A percentile compares a stretch with the other conserved stretches of the same genome.
phyloP scores from a whole-genome alignment of 768 basidiomycete genomes.

The Holtermannia corniformis region DNA sequence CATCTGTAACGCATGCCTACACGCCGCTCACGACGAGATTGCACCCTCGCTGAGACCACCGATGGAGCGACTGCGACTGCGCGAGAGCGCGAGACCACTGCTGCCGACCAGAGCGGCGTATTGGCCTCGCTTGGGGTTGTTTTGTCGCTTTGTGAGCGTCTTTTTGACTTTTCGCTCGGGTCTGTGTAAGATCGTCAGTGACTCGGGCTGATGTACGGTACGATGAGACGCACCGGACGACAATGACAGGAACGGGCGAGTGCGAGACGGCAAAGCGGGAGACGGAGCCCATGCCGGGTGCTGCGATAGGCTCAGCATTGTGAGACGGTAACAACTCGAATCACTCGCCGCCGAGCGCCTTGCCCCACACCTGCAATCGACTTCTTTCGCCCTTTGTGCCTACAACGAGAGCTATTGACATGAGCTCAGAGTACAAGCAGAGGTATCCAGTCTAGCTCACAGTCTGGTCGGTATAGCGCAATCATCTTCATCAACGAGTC shows the following conservation, averaged over 20 bases:
- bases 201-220: not conserved
- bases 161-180: conserved; percentile 81
- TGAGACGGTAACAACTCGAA: not conserved
- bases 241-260: conserved; percentile 91
- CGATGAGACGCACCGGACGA: conserved; percentile 52
- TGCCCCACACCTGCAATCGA: conserved; percentile 51
- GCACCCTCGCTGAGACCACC: not conserved
- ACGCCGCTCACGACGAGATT: not conserved
- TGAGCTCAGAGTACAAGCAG: not conserved
- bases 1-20: too few species aligned
- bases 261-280: conserved; percentile 67
- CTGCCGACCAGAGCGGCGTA: conserved; percentile 40
- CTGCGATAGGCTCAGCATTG: too few species aligned
- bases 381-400: conserved; percentile 69
- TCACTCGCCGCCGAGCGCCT: conserved; percentile 44
- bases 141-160: conserved; percentile 70
- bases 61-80: conserved; percentile 22
- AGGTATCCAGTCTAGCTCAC: conserved; percentile 10
- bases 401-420: conserved; percentile 58
- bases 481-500: conserved; percentile 85
- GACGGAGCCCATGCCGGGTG: conserved; percentile 56
- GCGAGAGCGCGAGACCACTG: conserved; percentile 24
- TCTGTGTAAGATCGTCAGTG: conserved; percentile 10
- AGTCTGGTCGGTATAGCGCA: conserved; percentile 49
- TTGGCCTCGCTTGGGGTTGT: conserved; percentile 72